Percentiles rank a stretch among this genome's conserved stretches.
These are phyloP conservation scores for Globisporangium emineosum DNA, from an alignment of 352 stramenopile species.

Conservation along the genomic window DNA sequence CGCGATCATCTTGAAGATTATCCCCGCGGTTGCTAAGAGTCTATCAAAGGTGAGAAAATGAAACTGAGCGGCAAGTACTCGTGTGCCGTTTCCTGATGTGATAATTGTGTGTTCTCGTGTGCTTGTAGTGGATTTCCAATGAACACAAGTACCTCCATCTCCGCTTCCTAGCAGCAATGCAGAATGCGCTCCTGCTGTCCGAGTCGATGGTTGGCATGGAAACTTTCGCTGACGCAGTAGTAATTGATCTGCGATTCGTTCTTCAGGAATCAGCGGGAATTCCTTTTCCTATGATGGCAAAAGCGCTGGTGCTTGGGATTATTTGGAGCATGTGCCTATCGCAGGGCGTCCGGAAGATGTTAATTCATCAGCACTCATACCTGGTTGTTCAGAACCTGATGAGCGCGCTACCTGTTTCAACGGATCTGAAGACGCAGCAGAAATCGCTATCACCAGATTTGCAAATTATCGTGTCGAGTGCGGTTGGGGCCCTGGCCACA, in stretches of 20 bases:
- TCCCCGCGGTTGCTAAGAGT: neutral
- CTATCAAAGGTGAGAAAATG: conserved; percentile 2
- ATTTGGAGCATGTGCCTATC: conserved; percentile 2
- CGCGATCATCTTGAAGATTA: neutral
- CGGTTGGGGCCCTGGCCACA: neutral
- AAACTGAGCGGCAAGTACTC: neutral
- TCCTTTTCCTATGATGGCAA: neutral
- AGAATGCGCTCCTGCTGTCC: conserved; percentile 3
- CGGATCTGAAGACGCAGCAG: neutral
- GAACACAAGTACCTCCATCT: conserved; percentile 4
- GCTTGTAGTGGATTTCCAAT: neutral
- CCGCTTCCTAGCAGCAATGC: neutral
- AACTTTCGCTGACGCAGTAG: neutral
- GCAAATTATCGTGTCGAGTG: neutral
- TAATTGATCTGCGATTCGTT: neutral
- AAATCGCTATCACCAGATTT: neutral
- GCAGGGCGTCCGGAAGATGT: neutral
- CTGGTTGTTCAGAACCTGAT: neutral
- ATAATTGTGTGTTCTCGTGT: neutral
- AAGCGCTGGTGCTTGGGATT: conserved; percentile 6
- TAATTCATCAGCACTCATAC: neutral
- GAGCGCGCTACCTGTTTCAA: neutral
- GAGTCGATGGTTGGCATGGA: neutral
- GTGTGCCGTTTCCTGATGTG: neutral
- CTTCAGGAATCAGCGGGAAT: neutral